phyloP scores from a whole-genome alignment of 1,284 basidiomycete species.

The Heliocybe sulcata region DNA sequence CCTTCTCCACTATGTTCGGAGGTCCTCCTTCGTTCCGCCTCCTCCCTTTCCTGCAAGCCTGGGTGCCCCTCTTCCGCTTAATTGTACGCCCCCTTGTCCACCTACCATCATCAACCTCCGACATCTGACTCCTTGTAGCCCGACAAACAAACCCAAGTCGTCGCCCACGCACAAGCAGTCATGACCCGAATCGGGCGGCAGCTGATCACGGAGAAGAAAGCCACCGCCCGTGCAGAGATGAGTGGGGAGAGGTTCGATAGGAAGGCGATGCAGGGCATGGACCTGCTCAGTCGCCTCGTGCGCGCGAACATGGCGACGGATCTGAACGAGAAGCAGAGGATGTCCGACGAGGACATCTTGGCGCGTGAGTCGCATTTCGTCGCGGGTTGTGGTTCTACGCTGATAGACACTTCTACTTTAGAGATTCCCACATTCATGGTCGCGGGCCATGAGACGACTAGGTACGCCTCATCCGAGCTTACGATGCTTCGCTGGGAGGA shows the following conservation, averaged over 20 bases:
- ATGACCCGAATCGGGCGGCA: constrained; percentile 31
- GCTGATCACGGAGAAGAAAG: constrained; percentile 38
- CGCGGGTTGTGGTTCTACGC: neutral
- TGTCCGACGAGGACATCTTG: constrained; percentile 70
- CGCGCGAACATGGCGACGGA: constrained; percentile 59
- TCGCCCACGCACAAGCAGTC: constrained; percentile 11
- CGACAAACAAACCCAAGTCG: constrained; percentile 3
- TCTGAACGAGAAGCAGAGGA: constrained; percentile 45
- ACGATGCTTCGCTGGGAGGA: constrained; percentile 24
- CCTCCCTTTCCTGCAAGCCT: constrained; percentile 24
- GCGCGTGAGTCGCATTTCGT: constrained; percentile 46
- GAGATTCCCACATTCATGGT: constrained; percentile 55
- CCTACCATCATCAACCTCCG: neutral
- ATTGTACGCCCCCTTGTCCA: constrained; percentile 25
- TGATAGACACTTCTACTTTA: constrained; percentile 12
- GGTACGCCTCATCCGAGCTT: constrained; percentile 22
- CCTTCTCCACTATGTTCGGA: constrained; percentile 36
- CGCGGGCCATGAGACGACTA: constrained; percentile 74
- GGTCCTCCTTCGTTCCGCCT: constrained; percentile 16
- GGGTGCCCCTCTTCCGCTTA: constrained; percentile 32
- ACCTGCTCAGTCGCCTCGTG: constrained; percentile 51
- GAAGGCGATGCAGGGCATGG: constrained; percentile 12
- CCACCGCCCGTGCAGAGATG: constrained; percentile 9
- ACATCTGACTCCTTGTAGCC: neutral
- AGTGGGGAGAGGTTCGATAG: neutral